These are phyloP conservation scores for Oryza glaberrima DNA, from an alignment of 176 grass and related monocot genomes.

Conservation along the genomic window DNA sequence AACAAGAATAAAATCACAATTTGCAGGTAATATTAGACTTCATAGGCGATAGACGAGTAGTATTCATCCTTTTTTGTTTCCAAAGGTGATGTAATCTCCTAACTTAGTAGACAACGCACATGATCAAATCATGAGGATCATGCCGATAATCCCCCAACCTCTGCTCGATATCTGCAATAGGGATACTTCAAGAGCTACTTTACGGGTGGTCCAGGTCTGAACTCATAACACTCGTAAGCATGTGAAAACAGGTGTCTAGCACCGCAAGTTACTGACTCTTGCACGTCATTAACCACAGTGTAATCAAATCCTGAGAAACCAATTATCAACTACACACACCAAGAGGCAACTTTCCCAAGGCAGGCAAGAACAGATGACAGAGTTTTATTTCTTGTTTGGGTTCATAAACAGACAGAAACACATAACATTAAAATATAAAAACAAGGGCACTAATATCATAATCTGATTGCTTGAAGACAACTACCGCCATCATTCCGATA, in stretches of 20 bases:
- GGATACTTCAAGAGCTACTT: slow-evolving; percentile 34
- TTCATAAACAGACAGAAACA: not conserved
- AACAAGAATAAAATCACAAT: not conserved
- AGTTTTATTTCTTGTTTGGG: not conserved
- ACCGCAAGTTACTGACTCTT: slow-evolving; percentile 24
- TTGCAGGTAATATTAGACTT: not conserved
- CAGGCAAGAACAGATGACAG: not conserved
- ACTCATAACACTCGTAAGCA: not conserved
- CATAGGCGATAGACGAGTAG: slow-evolving; percentile 15
- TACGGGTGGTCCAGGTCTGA: slow-evolving; percentile 35
- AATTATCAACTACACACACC: not conserved
- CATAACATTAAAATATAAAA: not conserved
- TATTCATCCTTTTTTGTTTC: slow-evolving; percentile 15
- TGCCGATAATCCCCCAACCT: slow-evolving; percentile 30
- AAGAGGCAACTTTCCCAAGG: not conserved
- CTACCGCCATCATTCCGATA: not conserved
- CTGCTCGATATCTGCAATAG: slow-evolving; percentile 13
- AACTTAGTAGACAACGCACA: slow-evolving; percentile 26
- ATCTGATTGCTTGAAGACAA: not conserved
- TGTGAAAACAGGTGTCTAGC: slow-evolving; percentile 26
- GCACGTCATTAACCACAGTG: slow-evolving; percentile 5
- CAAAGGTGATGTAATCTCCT: not conserved
- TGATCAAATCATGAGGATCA: slow-evolving; percentile 28
- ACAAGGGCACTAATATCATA: not conserved
- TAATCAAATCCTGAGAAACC: slow-evolving; percentile 1